Evolutionary conservation across 768 basidiomycete species (phyloP).

Genomic region (Mycena haematopus): DNA sequence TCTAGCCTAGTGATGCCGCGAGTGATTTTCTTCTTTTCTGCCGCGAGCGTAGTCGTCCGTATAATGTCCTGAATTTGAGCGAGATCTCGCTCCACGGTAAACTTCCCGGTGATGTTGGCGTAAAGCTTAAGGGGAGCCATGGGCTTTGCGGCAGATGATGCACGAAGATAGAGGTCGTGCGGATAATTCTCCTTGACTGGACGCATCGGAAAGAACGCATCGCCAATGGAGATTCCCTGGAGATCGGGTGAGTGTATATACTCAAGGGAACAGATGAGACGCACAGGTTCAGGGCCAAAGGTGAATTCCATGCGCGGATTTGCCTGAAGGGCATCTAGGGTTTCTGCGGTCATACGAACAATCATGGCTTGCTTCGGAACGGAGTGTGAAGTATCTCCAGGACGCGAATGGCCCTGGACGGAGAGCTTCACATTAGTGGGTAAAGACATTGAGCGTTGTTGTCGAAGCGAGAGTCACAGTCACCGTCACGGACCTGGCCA

Average conservation of each 20-base stretch:
- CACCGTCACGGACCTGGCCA: background rate
- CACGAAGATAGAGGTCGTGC: slow-evolving; percentile 78
- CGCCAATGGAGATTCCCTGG: slow-evolving; percentile 73
- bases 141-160: slow-evolving; percentile 61
- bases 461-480: slow-evolving; percentile 1
- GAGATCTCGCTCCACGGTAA: slow-evolving; percentile 69
- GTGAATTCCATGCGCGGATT: slow-evolving; percentile 61
- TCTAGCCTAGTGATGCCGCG: slow-evolving; percentile 59
- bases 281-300: slow-evolving; percentile 66
- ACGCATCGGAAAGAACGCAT: slow-evolving; percentile 66
- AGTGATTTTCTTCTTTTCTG: slow-evolving; percentile 48
- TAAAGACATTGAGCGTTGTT: slow-evolving; percentile 62
- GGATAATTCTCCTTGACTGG: slow-evolving; percentile 57
- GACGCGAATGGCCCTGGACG: slow-evolving; percentile 62
- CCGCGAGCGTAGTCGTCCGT: slow-evolving; percentile 53
- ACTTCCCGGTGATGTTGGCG: slow-evolving; percentile 77
- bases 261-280: slow-evolving; percentile 30
- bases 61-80: slow-evolving; percentile 50
- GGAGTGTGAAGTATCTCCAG: slow-evolving; percentile 61
- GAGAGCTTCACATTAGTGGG: slow-evolving; percentile 60
- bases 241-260: background rate
- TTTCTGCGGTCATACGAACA: slow-evolving; percentile 75
- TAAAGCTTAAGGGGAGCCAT: slow-evolving; percentile 73
- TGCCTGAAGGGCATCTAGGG: slow-evolving; percentile 69
- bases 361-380: slow-evolving; percentile 78